Percentiles rank a stretch among this genome's conserved stretches.
phyloP scores from a whole-genome alignment of 306 rosid species.

The Vigna radiata region DNA sequence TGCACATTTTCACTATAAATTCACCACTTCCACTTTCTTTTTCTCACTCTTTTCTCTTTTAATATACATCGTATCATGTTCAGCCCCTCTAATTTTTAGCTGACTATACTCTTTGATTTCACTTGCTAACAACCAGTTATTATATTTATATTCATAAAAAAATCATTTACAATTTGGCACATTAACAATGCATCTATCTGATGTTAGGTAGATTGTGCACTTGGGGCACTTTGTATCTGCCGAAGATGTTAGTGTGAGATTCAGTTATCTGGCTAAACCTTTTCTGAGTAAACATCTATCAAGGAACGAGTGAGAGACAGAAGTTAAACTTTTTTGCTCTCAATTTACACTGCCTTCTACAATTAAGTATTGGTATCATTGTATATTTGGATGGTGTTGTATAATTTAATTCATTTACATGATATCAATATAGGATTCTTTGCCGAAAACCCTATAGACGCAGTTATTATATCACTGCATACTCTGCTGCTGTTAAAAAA shows the following conservation, averaged over 20 bases:
- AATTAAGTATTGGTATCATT: neutral
- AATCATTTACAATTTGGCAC: neutral
- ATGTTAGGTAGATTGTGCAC: constrained; percentile 78
- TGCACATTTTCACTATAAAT: too few species aligned
- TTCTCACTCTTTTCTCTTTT: too few species aligned
- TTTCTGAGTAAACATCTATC: constrained; percentile 73
- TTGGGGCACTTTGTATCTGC: constrained; percentile 79
- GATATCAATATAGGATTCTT: neutral
- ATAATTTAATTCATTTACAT: neutral
- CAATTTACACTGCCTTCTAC: constrained; percentile 2
- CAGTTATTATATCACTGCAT: too few species aligned
- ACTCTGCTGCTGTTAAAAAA: too few species aligned
- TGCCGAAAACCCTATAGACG: too few species aligned
- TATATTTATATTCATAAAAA: neutral
- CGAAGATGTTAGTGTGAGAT: constrained; percentile 67
- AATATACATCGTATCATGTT: too few species aligned
- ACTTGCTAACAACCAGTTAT: too few species aligned
- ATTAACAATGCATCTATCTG: constrained; percentile 28
- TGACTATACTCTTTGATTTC: too few species aligned
- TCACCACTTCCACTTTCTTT: too few species aligned
- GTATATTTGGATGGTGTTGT: constrained; percentile 12
- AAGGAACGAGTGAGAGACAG: constrained; percentile 38
- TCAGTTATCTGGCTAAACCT: constrained; percentile 85
- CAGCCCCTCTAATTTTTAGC: too few species aligned
- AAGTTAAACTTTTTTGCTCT: neutral